phyloP scores from a whole-genome alignment of 1,284 basidiomycete species.

The Schizophyllum commune region DNA sequence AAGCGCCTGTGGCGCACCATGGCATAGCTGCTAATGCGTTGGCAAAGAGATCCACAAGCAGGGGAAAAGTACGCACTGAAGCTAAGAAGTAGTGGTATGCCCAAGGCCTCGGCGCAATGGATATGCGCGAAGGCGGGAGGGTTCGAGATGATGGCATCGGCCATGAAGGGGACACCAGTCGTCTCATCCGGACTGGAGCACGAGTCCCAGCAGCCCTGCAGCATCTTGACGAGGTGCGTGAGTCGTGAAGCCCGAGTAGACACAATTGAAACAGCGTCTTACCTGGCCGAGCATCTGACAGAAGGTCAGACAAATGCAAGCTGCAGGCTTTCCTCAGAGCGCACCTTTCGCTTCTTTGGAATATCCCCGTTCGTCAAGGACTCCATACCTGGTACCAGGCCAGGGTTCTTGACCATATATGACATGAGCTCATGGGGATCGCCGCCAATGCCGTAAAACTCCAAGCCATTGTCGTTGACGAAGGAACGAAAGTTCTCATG shows the following conservation, averaged over 20 bases:
- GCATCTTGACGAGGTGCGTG: slow-evolving; percentile 29
- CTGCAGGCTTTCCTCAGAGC: slow-evolving; percentile 9
- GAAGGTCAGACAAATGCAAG: not conserved
- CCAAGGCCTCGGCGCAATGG: slow-evolving; percentile 58
- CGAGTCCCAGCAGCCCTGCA: slow-evolving; percentile 50
- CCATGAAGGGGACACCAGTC: slow-evolving; percentile 39
- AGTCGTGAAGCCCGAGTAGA: not conserved
- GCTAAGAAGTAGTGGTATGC: slow-evolving; percentile 48
- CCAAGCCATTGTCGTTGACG: slow-evolving; percentile 41
- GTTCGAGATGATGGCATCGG: slow-evolving; percentile 60
- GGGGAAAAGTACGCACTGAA: slow-evolving; percentile 37
- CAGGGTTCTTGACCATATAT: slow-evolving; percentile 54
- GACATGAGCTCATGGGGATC: slow-evolving; percentile 55
- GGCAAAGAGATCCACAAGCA: not conserved
- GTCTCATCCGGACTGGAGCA: slow-evolving; percentile 40
- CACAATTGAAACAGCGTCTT: not conserved
- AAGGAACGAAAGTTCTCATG: slow-evolving; percentile 57
- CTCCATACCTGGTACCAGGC: slow-evolving; percentile 42
- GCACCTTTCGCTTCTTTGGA: slow-evolving; percentile 38
- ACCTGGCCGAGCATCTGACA: slow-evolving; percentile 15
- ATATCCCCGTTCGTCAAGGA: slow-evolving; percentile 43
- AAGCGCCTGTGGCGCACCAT: slow-evolving; percentile 35
- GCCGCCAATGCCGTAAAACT: slow-evolving; percentile 53
- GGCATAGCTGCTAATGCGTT: slow-evolving; percentile 18
- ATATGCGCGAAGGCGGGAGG: slow-evolving; percentile 59